A percentile compares a stretch with the other conserved stretches of the same genome.
Evolutionary conservation across 176 grass and related monocot species (phyloP).

Genomic region (Miscanthus lutarioriparius): DNA sequence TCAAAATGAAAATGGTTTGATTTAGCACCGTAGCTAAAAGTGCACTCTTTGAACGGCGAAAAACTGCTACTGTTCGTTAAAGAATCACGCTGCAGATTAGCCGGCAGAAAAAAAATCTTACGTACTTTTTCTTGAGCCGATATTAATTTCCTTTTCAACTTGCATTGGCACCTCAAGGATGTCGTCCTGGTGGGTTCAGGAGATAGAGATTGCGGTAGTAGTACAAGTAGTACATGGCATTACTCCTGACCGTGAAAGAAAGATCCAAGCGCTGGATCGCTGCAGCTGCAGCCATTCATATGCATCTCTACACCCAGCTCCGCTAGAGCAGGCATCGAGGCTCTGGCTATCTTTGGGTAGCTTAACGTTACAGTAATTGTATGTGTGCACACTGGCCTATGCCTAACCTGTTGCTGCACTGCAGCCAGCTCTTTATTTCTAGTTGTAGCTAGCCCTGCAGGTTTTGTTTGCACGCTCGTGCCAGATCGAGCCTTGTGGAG

Average conservation of each 20-base stretch:
- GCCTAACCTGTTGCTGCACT: neutral
- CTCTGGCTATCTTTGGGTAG: neutral
- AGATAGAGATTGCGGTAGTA: neutral
- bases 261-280: conserved; percentile 10
- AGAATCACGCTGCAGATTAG: neutral
- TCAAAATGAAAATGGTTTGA: too few relatives aligned
- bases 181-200: neutral
- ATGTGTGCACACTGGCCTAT: neutral
- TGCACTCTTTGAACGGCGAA: too few relatives aligned
- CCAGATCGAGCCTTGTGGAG: neutral
- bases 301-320: neutral
- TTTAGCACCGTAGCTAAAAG: too few relatives aligned
- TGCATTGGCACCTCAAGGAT: neutral
- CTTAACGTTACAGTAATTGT: conserved; percentile 5
- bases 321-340: too few relatives aligned
- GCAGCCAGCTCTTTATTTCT: neutral
- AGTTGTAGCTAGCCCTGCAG: neutral
- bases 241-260: neutral
- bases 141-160: too few relatives aligned
- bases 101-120: neutral
- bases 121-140: neutral
- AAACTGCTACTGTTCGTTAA: too few relatives aligned
- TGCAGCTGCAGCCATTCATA: neutral
- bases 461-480: neutral
- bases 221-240: neutral